Evolutionary conservation across 305 asterid species (phyloP), one percentile per base, ranked within the genome.

Genomic region (Plantago lanceolata): DNA sequence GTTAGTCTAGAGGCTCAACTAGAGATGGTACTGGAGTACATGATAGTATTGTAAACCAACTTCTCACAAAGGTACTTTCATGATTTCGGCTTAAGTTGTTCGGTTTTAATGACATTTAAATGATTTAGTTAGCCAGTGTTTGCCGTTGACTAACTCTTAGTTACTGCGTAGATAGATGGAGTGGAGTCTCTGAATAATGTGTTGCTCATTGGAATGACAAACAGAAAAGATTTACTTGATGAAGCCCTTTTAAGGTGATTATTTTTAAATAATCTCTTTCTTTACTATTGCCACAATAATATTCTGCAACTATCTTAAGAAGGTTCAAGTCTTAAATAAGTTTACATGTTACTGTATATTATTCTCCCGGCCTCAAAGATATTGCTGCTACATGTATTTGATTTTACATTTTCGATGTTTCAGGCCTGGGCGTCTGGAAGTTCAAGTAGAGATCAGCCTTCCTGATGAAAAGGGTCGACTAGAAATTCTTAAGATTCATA

Each of bases 1-100:
- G 67, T 60, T 89, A 90, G 99, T 80, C 99, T 63, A 88, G 99
- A 82, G 99, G 99, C 70, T 93, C 99, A 63, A 93, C 96, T 66
- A 84, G 96, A 78, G 99, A 93, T 67, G 99, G 97, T 48, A 93
- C 99, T 74, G 97, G 99, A 76, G 99, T 93, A 29, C 99, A 93
- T 71, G 99, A 93, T 82, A 88, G 96, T 82, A 90, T 93, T 77
- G 99, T 93, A 48, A 93, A 93, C 75, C 99, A 93, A 81, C 95
- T 93, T 44, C 95, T 93, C 55, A 93, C 97, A 13, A 93, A 93
- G 99, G 99, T 93, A 82, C 55, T 77, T 37, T 65, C 28, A 66
- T 59, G 52, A 59, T 61, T 70, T 72, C 64, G 59, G 49, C 57
- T 71, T 28, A 64, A 63, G 37, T 68, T 71, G 61, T 48, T 37